phyloP scores from a whole-genome alignment of 208 protist species.

The Leishmania braziliensis region DNA sequence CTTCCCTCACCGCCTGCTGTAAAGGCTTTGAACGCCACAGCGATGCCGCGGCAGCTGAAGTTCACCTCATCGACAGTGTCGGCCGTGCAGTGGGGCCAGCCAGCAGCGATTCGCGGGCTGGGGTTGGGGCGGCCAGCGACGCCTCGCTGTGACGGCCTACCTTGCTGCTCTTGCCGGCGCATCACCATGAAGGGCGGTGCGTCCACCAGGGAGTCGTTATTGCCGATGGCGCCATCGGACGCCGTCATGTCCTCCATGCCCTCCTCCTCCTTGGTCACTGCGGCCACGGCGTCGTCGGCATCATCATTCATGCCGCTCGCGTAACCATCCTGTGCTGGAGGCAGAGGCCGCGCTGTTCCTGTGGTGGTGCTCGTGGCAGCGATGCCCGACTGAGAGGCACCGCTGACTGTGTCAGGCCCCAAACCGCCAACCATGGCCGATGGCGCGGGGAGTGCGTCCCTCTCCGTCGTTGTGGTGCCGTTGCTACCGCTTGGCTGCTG shows the following conservation, averaged over 20 bases:
- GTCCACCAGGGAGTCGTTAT: neutral
- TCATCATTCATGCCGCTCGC: neutral
- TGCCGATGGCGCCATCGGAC: neutral
- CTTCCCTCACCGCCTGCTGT: neutral
- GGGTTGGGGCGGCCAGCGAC: neutral
- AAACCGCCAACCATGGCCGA: neutral
- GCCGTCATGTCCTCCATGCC: neutral
- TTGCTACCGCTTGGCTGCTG: neutral
- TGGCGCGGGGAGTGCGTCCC: neutral
- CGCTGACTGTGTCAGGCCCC: neutral
- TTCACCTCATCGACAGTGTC: constrained; percentile 40
- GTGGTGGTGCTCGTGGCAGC: constrained; percentile 6
- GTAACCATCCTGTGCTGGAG: neutral
- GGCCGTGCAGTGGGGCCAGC: constrained; percentile 38
- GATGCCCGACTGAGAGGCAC: neutral
- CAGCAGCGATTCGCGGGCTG: neutral
- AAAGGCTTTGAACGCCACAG: neutral
- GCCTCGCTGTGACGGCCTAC: neutral
- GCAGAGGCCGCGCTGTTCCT: neutral
- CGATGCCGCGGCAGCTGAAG: neutral
- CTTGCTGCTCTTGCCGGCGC: neutral
- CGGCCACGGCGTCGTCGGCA: neutral
- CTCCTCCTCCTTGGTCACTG: neutral
- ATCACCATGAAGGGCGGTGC: neutral
- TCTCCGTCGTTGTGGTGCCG: constrained; percentile 1